Evolutionary conservation across 805 yeast genomes (phyloP).

Genomic region (Ogataea minuta): DNA sequence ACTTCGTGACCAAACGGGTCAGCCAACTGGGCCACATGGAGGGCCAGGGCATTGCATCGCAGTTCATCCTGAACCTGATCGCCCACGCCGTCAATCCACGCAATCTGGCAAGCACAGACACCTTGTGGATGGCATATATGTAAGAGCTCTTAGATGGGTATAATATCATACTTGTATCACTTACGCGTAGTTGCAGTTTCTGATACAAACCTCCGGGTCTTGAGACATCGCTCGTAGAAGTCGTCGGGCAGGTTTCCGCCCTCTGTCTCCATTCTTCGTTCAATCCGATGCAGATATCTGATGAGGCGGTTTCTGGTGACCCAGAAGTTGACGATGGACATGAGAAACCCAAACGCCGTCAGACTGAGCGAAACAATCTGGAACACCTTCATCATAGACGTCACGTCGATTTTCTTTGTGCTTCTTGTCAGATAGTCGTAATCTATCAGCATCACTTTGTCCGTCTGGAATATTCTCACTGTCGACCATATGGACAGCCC

Average conservation of each 20-base stretch:
- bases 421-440: slow-evolving; percentile 14
- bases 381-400: slow-evolving; percentile 20
- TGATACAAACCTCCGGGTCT: slow-evolving; percentile 12
- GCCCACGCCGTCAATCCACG: slow-evolving; percentile 95
- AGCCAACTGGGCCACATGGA: slow-evolving; percentile 61
- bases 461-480: slow-evolving; percentile 14
- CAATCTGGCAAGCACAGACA: slow-evolving; percentile 86
- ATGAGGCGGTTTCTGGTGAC: slow-evolving; percentile 26
- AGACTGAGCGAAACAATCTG: slow-evolving; percentile 27
- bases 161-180: background rate
- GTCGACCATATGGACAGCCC: slow-evolving; percentile 26
- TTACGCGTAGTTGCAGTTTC: too few species aligned
- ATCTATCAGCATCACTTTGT: slow-evolving; percentile 12
- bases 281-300: slow-evolving; percentile 27
- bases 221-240: slow-evolving; percentile 22
- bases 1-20: slow-evolving; percentile 75
- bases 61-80: slow-evolving; percentile 83
- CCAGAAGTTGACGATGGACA: slow-evolving; percentile 24
- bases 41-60: slow-evolving; percentile 81
- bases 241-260: slow-evolving; percentile 16
- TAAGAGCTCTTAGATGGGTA: slow-evolving; percentile 29
- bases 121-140: slow-evolving; percentile 93
- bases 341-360: slow-evolving; percentile 18
- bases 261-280: slow-evolving; percentile 10
- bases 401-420: slow-evolving; percentile 19